Conservation (phyloP, 2,329 filamentous ascomycete genomes). For the Pyrenophora teres region DNA sequence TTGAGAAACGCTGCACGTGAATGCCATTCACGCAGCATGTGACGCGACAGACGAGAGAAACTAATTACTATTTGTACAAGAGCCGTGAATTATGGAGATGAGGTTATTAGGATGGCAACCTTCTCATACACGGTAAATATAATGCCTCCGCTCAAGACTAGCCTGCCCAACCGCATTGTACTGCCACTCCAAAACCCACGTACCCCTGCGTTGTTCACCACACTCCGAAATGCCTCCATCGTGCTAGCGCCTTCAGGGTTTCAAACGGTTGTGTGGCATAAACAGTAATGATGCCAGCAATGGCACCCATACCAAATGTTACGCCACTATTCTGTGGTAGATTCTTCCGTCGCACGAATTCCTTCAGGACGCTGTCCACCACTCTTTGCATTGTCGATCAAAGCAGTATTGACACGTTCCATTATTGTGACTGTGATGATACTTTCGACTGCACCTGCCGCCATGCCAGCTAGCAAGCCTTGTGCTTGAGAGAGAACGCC, state of each 20-base stretch:
- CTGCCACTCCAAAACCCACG: constrained; percentile 40
- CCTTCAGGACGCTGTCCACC: constrained; percentile 42
- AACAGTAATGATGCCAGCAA: constrained; percentile 44
- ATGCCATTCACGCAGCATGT: no score
- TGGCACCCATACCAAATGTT: constrained; percentile 36
- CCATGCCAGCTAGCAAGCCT: constrained; percentile 34
- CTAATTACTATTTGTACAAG: no score
- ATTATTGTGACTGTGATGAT: constrained; percentile 39
- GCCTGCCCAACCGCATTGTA: constrained; percentile 34
- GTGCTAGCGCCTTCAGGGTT: constrained; percentile 48
- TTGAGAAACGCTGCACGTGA: no score
- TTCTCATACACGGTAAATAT: constrained; percentile 43
- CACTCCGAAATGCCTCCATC: constrained; percentile 27
- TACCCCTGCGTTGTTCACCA: constrained; percentile 29
- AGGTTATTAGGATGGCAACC: constrained; percentile 18
- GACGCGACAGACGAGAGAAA: no score
- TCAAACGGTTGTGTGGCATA: constrained; percentile 53
- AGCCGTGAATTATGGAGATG: background rate
- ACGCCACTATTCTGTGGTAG: constrained; percentile 27
- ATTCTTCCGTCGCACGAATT: constrained; percentile 30
- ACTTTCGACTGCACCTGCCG: constrained; percentile 35
- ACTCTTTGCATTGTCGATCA: constrained; percentile 41
- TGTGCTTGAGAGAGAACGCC: constrained; percentile 32
- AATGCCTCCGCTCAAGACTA: constrained; percentile 40
- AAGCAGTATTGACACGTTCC: constrained; percentile 38